Evolutionary conservation across 2,329 filamentous ascomycete genomes (phyloP), one percentile per base, ranked within the genome.

Genomic region (Diaporthe aspalathi): DNA sequence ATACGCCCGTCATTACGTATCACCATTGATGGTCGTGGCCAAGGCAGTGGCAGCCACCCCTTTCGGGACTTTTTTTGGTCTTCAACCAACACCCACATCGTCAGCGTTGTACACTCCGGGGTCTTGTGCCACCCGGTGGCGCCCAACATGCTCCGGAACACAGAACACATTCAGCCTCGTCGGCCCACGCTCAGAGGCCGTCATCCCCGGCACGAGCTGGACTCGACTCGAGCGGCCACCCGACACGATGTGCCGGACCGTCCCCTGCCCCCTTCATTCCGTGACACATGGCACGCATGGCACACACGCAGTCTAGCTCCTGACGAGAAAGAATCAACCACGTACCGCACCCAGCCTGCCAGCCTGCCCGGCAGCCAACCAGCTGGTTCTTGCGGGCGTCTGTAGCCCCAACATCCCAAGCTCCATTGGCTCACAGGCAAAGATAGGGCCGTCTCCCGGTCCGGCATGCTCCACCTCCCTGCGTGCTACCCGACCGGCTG

Each of bases 401-500:
- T 43, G 53, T 40, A 60, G 47, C 35, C 43, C 50, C 16, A 40
- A 56, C 40, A 35, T 20, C 29, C 38, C 14, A 27, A 32, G 43
- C 47, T 60, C 69, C 24, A 71, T 69, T 73, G 72, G 72, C 66
- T 60, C 32, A 49, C 49, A 50, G 38, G 35, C 17, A 62, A 71
- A 50, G 72, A 63, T 49, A 49, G 38, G 50, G 67, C 69, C 67
- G 29, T 65, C 45, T 73, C 45, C 43, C 47, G 71, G 63, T 66
- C 50, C 57, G 57, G 24, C 35, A 43, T 50, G 60, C 65, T 66
- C 71, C 71, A 68, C 63, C 50, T n/a, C 54, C 56, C 29, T 71
- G 69, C 68, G 53, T 71, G 32, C 47, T 54, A 71, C 38, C 72
- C 72, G 43, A 53, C 68, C 56, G 67, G 49, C 53, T 60, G 67